These are phyloP conservation scores for Cyberlindnera euphorbiae DNA, from an alignment of 805 yeast species.

Conservation along the genomic window DNA sequence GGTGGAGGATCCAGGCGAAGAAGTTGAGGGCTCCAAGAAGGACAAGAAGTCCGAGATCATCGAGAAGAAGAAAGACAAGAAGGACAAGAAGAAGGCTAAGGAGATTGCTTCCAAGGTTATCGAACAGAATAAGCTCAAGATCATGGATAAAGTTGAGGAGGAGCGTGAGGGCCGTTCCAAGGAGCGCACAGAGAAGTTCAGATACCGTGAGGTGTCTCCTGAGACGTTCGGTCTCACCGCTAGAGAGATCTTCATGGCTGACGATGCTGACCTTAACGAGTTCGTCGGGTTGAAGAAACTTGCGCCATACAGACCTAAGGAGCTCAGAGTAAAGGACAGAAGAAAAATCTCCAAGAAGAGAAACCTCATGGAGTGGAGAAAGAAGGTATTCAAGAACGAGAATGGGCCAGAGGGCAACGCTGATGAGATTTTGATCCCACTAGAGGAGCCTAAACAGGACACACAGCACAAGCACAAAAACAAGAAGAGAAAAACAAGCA, in stretches of 20 bases:
- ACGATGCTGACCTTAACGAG: conserved; percentile 78
- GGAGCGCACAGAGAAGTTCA: conserved; percentile 50
- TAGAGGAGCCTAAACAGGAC: conserved; percentile 10
- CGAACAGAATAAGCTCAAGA: conserved; percentile 61
- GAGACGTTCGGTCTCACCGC: conserved; percentile 84
- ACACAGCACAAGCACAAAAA: conserved; percentile 7
- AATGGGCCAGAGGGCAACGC: conserved; percentile 36
- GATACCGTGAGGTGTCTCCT: conserved; percentile 92
- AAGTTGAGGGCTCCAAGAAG: conserved; percentile 34
- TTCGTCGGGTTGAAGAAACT: conserved; percentile 86
- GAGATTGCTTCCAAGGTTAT: conserved; percentile 74
- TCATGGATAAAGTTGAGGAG: conserved; percentile 65
- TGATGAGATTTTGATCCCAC: conserved; percentile 25
- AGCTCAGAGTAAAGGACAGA: conserved; percentile 67
- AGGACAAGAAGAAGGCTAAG: conserved; percentile 55
- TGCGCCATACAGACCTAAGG: conserved; percentile 85
- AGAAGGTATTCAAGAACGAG: conserved; percentile 65
- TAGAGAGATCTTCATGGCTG: conserved; percentile 85
- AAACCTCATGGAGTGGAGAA: conserved; percentile 86
- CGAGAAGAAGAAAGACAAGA: conserved; percentile 53
- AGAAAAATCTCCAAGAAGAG: conserved; percentile 79
- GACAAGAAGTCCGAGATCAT: conserved; percentile 52
- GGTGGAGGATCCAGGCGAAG: conserved; percentile 38
- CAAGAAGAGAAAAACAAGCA: conserved; percentile 7
- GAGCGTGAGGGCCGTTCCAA: conserved; percentile 56